Evolutionary conservation across 768 basidiomycete species (phyloP), one percentile per base, ranked within the genome.

Genomic region (Udeniomyces megalosporus): DNA sequence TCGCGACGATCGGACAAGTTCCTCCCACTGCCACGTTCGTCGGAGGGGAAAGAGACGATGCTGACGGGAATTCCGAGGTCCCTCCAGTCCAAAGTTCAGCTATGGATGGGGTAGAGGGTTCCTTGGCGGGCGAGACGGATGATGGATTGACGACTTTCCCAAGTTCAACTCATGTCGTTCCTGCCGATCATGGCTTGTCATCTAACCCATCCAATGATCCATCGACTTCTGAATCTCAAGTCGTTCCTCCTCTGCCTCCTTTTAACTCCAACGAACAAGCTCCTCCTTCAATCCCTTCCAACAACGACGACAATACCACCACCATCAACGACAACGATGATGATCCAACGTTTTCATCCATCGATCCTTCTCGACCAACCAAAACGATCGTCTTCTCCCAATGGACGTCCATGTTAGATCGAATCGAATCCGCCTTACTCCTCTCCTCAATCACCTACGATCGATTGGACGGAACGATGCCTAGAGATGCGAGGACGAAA

Each of bases 391-490:
- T 65, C 46, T 65, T 65, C 49, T 65, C 63, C 28, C 63, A 65
- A 22, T 65, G 63, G 63, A 65, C 63, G 26, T 54, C 63, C n/a
- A 65, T 65, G 63, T 58, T 65, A n/a, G 63, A 65, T 35, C 29
- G 88, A 71, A 80, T 96, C 58, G 89, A 92, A 73, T 90, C 92
- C 67, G 91, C 90, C 32, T 74, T 96, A 32, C 85, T 88, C 67
- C 77, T 80, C 34, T 81, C 84, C 11, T 79, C 81, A 29, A 99
- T 99, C 70, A 81, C 80, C 28, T 95, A 88, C 71, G 86, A 91
- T 68, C 84, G 95, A 54, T 75, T 99, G 47, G 95, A 99, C 73
- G 95, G 95, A 1, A 91, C 89, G 3, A 99, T 99, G 95, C 92
- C 87, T 72, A 84, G 93, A 52, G 92, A 95, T 58, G 91, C 93